Percentiles rank a stretch among this genome's conserved stretches.
Conservation (phyloP, 2,329 filamentous ascomycete genomes). For the Clonostachys byssicola region DNA sequence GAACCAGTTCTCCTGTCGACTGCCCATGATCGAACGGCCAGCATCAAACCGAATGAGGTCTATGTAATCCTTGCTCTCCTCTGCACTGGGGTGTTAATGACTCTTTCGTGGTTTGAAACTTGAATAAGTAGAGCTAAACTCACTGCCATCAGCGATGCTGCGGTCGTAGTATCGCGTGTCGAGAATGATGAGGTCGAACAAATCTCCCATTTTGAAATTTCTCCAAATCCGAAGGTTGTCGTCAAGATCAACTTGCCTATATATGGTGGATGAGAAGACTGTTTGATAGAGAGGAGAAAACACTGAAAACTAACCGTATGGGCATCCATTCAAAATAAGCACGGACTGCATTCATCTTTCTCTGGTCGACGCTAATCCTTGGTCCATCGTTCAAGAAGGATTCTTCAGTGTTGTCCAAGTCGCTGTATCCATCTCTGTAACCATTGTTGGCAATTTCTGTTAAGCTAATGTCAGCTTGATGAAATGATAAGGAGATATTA, state of each 20-base stretch:
- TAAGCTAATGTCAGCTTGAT: not conserved
- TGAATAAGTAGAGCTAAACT: not conserved
- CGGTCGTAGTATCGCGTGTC: conserved; percentile 68
- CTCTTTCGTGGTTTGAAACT: not conserved
- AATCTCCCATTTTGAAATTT: conserved; percentile 59
- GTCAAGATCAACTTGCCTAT: conserved; percentile 59
- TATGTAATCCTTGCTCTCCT: conserved; percentile 59
- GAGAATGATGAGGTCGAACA: conserved; percentile 65
- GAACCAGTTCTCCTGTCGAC: conserved; percentile 72
- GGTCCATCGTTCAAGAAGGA: conserved; percentile 54
- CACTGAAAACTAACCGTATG: conserved; percentile 14
- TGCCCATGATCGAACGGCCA: conserved; percentile 66
- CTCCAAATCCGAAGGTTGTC: conserved; percentile 68
- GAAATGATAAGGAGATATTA: conserved; percentile 9
- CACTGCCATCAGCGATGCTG: conserved; percentile 47
- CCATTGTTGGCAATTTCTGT: conserved; percentile 58
- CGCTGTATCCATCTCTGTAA: conserved; percentile 56
- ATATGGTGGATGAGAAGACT: not conserved
- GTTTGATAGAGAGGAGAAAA: not conserved
- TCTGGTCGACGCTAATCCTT: conserved; percentile 63
- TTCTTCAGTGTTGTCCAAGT: conserved; percentile 62
- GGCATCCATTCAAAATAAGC: conserved; percentile 62
- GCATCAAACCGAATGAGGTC: conserved; percentile 61
- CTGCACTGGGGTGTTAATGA: conserved; percentile 1
- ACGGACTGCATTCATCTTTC: conserved; percentile 70